Evolutionary conservation across 306 rosid genomes (phyloP), one percentile per base, ranked within the genome.

Genomic region (Cucurbita pepo): DNA sequence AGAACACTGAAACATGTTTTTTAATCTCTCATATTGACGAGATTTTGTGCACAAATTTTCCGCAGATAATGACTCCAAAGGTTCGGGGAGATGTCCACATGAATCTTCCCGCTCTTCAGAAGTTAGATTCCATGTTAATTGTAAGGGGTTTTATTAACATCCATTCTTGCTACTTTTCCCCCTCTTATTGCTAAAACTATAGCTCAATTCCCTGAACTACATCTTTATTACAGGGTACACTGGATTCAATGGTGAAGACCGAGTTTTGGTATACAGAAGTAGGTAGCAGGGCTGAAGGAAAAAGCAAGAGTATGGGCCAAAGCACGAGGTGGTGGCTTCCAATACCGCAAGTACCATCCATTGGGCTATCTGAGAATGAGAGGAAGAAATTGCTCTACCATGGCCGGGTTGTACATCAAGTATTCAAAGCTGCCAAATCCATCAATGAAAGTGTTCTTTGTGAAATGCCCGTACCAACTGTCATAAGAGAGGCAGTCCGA

Each of bases 261-360:
- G 97, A 94, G 84, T 94, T 89, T 82, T 85, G 95, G 96, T 94
- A 94, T 78, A 85, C 84, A 15, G 98, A 94, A 85, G 89, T 84
- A 63, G 92, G 97, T 80, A 90, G 94, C 87, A 79, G 82, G 34
- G 89, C 79, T 15, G 97, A 90, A 82, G 93, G 90, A 77, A 84
- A 83, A 84, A 80, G 34, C 81, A 72, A 62, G 11, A 44, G 81
- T 75, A 72, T 58, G 36, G 56, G 61, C 30, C 84, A 85, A 62
- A 86, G 97, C 79, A 85, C 82, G 78, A 84, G 85, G 76, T 89
- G 98, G 98, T 90, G 97, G 98, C 90, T 94, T 50, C 97, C 98
- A 41, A 76, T 85, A 45, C 97, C 97, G 13, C 89, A 82, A 62
- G 88, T 94, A 19, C 97, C 97, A 25, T 85, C 76, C 43, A 59